Conservation (phyloP, 495 filamentous ascomycete genomes). For the Parachaetomium inaequale region DNA sequence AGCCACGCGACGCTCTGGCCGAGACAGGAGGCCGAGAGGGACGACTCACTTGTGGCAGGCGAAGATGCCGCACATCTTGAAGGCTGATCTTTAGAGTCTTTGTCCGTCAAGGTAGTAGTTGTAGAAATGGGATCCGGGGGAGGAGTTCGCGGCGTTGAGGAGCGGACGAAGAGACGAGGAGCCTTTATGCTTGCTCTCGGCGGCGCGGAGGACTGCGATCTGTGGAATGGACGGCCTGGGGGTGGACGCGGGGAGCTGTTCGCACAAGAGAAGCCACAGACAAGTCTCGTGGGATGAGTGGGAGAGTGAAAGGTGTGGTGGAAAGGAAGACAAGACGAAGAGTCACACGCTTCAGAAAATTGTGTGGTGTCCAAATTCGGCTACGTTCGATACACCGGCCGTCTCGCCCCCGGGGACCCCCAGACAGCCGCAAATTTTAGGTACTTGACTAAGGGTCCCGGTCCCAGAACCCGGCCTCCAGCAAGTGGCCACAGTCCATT, state of each 20-base stretch:
- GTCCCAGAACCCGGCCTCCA: constrained; percentile 8
- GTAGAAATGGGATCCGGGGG: constrained; percentile 2
- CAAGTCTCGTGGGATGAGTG: constrained; percentile 26
- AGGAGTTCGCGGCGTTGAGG: constrained; percentile 18
- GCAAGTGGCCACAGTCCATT: constrained; percentile 12
- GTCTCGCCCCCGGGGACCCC: constrained; percentile 16
- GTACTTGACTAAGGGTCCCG: constrained; percentile 21
- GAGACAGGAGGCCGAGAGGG: background rate
- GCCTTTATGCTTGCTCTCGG: constrained; percentile 26
- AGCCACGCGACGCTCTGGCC: background rate
- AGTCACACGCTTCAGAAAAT: constrained; percentile 35
- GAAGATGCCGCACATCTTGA: constrained; percentile 79
- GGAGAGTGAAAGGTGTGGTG: constrained; percentile 18
- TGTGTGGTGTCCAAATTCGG: constrained; percentile 34
- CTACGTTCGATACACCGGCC: constrained; percentile 26
- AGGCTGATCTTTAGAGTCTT: background rate
- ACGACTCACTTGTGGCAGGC: constrained; percentile 79
- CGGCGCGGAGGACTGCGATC: background rate
- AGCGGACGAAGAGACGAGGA: constrained; percentile 25
- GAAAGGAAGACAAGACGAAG: constrained; percentile 28
- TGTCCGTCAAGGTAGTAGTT: background rate
- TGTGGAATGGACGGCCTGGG: constrained; percentile 4
- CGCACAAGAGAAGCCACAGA: constrained; percentile 21
- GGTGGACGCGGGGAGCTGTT: constrained; percentile 14
- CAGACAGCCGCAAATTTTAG: constrained; percentile 19